A percentile compares a stretch with the other conserved stretches of the same genome.
phyloP scores from a whole-genome alignment of 2,329 filamentous ascomycete species.

The Thyridium curvatum region DNA sequence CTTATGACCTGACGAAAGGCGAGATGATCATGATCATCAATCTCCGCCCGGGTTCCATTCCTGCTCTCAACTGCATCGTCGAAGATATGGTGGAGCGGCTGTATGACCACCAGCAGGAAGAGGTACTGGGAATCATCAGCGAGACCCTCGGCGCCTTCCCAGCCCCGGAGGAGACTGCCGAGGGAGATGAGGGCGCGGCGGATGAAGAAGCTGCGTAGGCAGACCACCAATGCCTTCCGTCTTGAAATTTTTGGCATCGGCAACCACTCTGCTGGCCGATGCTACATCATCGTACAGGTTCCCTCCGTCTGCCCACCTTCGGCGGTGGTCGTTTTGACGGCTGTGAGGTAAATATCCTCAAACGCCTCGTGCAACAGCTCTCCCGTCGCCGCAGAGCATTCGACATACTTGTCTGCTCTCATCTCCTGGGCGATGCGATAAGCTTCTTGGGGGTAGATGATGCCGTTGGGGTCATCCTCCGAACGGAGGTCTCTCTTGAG shows the following conservation, averaged over 20 bases:
- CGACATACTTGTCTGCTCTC: conserved; percentile 56
- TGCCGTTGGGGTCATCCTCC: conserved; percentile 51
- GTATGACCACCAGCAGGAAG: conserved; percentile 49
- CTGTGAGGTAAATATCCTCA: conserved; percentile 55
- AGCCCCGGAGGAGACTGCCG: conserved; percentile 4
- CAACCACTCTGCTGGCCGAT: neutral
- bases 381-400: conserved; percentile 56
- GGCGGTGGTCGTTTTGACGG: conserved; percentile 37
- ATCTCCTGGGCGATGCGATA: conserved; percentile 50
- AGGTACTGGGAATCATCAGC: conserved; percentile 49
- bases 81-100: conserved; percentile 61
- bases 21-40: conserved; percentile 66
- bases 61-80: conserved; percentile 55
- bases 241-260: neutral
- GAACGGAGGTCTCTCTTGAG: conserved; percentile 55
- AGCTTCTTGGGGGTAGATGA: conserved; percentile 56
- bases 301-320: conserved; percentile 48
- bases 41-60: conserved; percentile 50
- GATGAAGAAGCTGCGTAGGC: conserved; percentile 16
- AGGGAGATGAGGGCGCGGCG: conserved; percentile 14
- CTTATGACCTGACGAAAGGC: conserved; percentile 58
- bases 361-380: conserved; percentile 52
- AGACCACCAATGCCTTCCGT: neutral
- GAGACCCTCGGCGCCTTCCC: conserved; percentile 51
- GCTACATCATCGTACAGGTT: conserved; percentile 45